Base-by-base conservation (phyloP, 495 filamentous ascomycete genomes). In the Penicillium cataractarum region DNA sequence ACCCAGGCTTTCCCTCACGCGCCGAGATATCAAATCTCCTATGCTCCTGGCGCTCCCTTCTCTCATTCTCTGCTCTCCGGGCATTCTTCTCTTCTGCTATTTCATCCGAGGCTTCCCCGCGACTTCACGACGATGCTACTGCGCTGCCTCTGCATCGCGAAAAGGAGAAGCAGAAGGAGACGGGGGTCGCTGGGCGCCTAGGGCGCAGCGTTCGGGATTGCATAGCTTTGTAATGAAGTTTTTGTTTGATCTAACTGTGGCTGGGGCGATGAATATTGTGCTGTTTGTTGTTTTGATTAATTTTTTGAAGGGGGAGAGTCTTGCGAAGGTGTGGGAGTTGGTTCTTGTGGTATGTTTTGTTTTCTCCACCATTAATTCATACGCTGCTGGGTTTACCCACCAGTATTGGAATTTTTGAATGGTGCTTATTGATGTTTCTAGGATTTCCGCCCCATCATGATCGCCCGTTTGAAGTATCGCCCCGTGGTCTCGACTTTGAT, bases 171-270 rank as follows among this genome's bases (percentile, higher is more conserved):
- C 67, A 82, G 7, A 73, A 80, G 31, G 77, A 82, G 40, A 29
- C 26, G 13, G 46, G 10, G 44, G 46, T 17, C 65, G 44, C 32
- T 78, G 63, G 70, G 58, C 52, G 60, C 68, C 64, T 35, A 63
- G 58, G 63, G 58, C 44, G 61, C 65, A 63, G 58, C 65, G 62
- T 44, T 72, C 70, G 0, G 76, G 78, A 2, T 75, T 87, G 49
- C 68, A 67, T 48, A 95, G 97, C 72, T 95, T 93, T 6, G 55
- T 81, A 42, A 87, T 86, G 77, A 99, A 99, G 74, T 88, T 96
- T 57, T 17, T 86, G 6, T 80, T 97, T 3, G 95, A 99, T 71
- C 92, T 96, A 74, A 91, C 89, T 0, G 55, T 93, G 13, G 90
- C 89, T 12, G 89, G 88, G 4, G 81, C 85, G 12, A 67, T 90